Conservation (phyloP, 805 yeast genomes). For the Metschnikowia noctiluminum region DNA sequence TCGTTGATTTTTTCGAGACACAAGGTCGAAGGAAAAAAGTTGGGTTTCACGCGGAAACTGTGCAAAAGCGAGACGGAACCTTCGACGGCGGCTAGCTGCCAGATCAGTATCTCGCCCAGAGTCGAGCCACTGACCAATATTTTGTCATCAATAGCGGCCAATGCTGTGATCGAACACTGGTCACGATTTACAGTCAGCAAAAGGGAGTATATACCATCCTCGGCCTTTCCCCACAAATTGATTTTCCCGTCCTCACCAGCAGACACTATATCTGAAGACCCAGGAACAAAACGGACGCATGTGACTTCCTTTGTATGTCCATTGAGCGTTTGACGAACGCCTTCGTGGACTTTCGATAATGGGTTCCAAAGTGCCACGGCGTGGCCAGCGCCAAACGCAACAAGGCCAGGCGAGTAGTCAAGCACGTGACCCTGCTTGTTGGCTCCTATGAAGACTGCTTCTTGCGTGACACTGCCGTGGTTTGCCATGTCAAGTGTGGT, state of each 20-base stretch:
- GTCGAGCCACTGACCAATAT: constrained; percentile 62
- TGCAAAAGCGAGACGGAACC: constrained; percentile 26
- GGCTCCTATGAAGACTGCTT: constrained; percentile 70
- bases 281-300: constrained; percentile 53
- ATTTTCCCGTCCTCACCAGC: constrained; percentile 66
- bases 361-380: constrained; percentile 73
- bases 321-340: constrained; percentile 55
- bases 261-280: constrained; percentile 47
- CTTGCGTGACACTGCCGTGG: constrained; percentile 23
- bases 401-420: constrained; percentile 43
- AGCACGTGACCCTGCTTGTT: constrained; percentile 61
- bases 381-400: constrained; percentile 72
- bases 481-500: background rate
- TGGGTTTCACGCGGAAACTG: constrained; percentile 35
- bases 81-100: constrained; percentile 35
- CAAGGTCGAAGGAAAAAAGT: constrained; percentile 47
- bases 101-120: constrained; percentile 53
- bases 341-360: constrained; percentile 34
- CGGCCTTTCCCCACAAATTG: constrained; percentile 51
- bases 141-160: constrained; percentile 39
- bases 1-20: constrained; percentile 32
- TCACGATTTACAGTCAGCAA: constrained; percentile 37
- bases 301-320: constrained; percentile 63
- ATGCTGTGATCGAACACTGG: constrained; percentile 25
- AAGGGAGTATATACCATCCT: constrained; percentile 24